phyloP scores from a whole-genome alignment of 78 protist species.

The Dictyostelium intermedium region DNA sequence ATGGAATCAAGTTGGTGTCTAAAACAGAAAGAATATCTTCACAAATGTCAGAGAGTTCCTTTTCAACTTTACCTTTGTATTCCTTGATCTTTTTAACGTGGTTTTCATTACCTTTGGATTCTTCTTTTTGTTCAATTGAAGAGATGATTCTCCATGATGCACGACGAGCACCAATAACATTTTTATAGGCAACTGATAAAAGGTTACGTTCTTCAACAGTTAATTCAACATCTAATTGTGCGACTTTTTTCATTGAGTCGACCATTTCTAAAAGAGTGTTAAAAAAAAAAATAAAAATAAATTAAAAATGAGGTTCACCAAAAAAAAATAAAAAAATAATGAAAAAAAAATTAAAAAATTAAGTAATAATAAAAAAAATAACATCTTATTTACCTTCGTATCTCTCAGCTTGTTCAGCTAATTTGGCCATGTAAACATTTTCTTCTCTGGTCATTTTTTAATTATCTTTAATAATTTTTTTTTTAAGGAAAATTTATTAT shows the following conservation, averaged over 20 bases:
- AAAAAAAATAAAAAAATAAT: not conserved
- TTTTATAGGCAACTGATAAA: conserved; percentile 99
- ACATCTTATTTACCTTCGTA: conserved; percentile 44
- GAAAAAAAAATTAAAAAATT: not conserved
- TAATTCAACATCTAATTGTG: conserved; percentile 91
- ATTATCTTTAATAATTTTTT: not conserved
- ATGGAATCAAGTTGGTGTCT: conserved; percentile 89
- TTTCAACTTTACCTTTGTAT: conserved; percentile 92
- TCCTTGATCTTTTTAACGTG: conserved; percentile 77
- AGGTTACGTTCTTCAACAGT: conserved; percentile 98
- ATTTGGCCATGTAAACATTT: conserved; percentile 93
- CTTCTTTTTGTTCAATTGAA: conserved; percentile 94
- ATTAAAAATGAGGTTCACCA: not conserved
- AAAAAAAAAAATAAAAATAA: not conserved
- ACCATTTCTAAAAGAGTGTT: conserved; percentile 91
- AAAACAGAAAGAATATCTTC: conserved; percentile 89
- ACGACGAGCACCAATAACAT: conserved; percentile 98
- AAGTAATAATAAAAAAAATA: not conserved
- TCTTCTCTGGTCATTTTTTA: conserved; percentile 67
- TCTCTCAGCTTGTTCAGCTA: conserved; percentile 94
- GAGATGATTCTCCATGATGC: conserved; percentile 98
- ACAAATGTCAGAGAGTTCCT: conserved; percentile 94
- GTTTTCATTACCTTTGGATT: conserved; percentile 83
- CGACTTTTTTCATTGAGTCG: conserved; percentile 94
- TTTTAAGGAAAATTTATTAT: not conserved